Evolutionary conservation across 2,329 filamentous ascomycete species (phyloP), one percentile per base, ranked within the genome.

Genomic region (Trichophyton benhamiae): DNA sequence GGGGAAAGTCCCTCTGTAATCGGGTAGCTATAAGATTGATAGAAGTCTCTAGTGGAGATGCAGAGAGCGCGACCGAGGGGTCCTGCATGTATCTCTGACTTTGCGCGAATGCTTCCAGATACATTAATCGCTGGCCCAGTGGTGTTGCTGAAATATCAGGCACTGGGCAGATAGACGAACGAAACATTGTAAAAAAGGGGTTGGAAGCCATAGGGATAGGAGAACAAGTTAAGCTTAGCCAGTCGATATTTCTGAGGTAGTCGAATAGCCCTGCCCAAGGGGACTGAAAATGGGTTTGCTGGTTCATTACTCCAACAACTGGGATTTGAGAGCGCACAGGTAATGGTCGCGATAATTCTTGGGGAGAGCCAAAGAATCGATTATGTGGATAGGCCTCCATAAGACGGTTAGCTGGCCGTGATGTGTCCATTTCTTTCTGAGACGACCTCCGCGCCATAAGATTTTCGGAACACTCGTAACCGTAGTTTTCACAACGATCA

Each of bases 381-480:
- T 36, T 52, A 48, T 64, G 62, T 2, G 57, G 52, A 4, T 61
- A 36, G 7, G 36, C 57, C 44, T 63, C 60, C 44, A 59, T 57
- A 52, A 62, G n/a, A 15, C 64, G 42, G 42, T 49, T 61, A 36
- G 58, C 44, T 3, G 60, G 20, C 27, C 41, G 60, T 25, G 60
- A 48, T 38, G 61, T 58, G 36, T 65, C 63, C n/a, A 61, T 52
- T 38, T 64, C 64, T 30, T 62, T 66, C 61, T 66, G 65, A 36
- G 64, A 64, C 53, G 64, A 63, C 49, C 62, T 57, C 20, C 65
- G 53, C 1, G 65, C 64, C 64, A 65, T 66, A 61, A 65, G 58
- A 46, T 66, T 66, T 42, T 65, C 64, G 44, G 65, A 66, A 41
- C 65, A 66, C 30, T 66, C 65, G 55, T 66, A 65, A 27, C 64